Base-by-base conservation (phyloP, 108 stramenopile genomes). In the Cyclotella choctawhatcheeana region DNA sequence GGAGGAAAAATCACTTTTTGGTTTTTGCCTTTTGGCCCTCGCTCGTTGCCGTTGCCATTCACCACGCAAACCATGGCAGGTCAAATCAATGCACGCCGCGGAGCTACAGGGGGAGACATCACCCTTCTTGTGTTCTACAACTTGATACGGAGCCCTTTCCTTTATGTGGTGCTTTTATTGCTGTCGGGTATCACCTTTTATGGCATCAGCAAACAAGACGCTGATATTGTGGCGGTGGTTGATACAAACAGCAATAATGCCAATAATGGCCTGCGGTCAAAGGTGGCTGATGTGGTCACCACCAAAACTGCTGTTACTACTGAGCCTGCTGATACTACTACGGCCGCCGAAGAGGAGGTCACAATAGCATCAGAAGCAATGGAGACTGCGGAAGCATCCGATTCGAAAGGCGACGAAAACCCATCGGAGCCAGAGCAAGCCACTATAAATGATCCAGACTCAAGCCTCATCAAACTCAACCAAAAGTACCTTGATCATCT, bases 401-500 rank as follows among this genome's bases (percentile, higher is more conserved):
- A 50, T 20, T n/a, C n/a, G n/a, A n/a, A n/a, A n/a, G 18, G 18
- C 17, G n/a, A 14, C 18, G 48, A 20, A 40, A 40, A 40, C 12
- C 37, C 37, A 50, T 7, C 48, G 4, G 48, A 50, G 4, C 4
- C 6, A 50, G 48, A 40, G 37, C 6, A 22, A 2, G 5, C 10
- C 10, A 22, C 20, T 10, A 22, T 24, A 52, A 22, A 52, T 22
- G 20, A 5, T 24, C 1, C n/a, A 31, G 55, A 30, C 1, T 14
- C 55, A 56, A 30, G 29, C 53, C 27, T 5, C 4, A 25, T 29
- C 24, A 29, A 17, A 54, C 62, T 73, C 53, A 64, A 73, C 34
- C 44, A 53, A 34, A 27, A 10, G n/a, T 64, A 43, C 51, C 34
- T 73, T 20, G 30, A 52, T 12, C 63, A 73, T 32, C 37, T 73